Evolutionary conservation across 1,139 yeast genomes (phyloP), one percentile per base, ranked within the genome.

Genomic region (Saccharomyces uvarum): DNA sequence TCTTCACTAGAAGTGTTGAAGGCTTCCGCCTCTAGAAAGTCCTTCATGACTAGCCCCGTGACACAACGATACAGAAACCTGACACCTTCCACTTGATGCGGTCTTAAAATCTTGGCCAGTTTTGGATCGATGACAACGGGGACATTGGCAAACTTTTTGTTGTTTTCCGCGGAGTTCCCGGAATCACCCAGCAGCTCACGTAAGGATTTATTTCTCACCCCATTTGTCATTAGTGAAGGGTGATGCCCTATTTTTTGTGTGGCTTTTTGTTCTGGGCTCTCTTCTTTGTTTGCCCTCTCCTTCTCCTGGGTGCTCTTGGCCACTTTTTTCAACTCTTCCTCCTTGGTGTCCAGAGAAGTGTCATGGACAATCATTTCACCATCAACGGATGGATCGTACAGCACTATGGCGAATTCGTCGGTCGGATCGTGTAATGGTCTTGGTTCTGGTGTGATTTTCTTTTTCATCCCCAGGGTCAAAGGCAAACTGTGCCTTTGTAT

Each of bases 11-110:
- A 54, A 11, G 16, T 41, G 16, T 59, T 56, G 14, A 59, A 58
- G 19, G 59, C 56, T 49, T 64, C 63, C 28, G 68, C 60, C 41
- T 68, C 71, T 47, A 68, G 51, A 50, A 61, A 69, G 56, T 70
- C 73, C 52, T 70, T 69, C 71, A 70, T 69, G 2, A 89, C 79
- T 48, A 91, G 73, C 0, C 99, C 99, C 0, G 97, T 80, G 0
- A 96, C 89, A 70, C 98, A 91, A 56, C 93, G 75, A 67, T 90
- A 93, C 56, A 93, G 73, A 68, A 93, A 93, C 69, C 88, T 81
- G 33, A 93, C 97, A 59, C 99, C 99, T 55, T 93, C 96, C 2
- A 93, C 84, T 70, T 93, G 99, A 76, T 93, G 99, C 0, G 99
- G 99, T 61, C 99, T 79, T 51, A 93, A 75, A 46, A 89, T 84